Evolutionary conservation across 306 rosid species (phyloP), one percentile per base, ranked within the genome.

Genomic region (Ormosia semicastrata): DNA sequence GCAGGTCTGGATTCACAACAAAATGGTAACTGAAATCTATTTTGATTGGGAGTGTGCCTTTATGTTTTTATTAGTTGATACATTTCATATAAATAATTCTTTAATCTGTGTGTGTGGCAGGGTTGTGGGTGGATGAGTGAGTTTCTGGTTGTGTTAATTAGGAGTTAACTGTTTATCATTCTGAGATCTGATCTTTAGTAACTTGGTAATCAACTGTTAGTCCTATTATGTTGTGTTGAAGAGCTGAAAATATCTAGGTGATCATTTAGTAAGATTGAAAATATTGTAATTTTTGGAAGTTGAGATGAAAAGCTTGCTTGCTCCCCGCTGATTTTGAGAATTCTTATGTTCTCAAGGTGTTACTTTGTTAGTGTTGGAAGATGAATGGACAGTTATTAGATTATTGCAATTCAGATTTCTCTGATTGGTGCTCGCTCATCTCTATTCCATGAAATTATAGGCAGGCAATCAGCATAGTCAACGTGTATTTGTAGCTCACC

Each of bases 1-100:
- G 79, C 91, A 75, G 91, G 81, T 82, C 67, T 69, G 81, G 75
- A 66, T 76, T 78, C 86, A 47, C 83, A 78, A 32, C 76, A 33
- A 60, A 68, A 44, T 60, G 88, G 90, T 81, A 87, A 73, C 80
- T 69, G 73, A 14, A 71, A 79, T 66, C 24, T 66, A 32, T 50
- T 75, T 82, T 32, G 9, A 24, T 66, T 81, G 32, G 8, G 33
- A 50, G 75, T 71, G 56, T 75, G 50, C 39, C 80, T 76, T 66
- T 53, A 24, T 69, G 66, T 37, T 63, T 69, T 53, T 29, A 34
- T 66, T 24, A 46, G 39, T 78, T 85, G 75, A 47, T 81, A 73
- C 12, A 29, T 43, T 78, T 71, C 3, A 49, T 82, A 50, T 54
- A 41, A 60, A 65, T 77, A 60, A 66, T 52, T 67, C 32, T 66